Percentiles rank a stretch among this genome's conserved stretches.
Conservation (phyloP, 73 alveolate genomes). For the Blepharisma japonicum region DNA sequence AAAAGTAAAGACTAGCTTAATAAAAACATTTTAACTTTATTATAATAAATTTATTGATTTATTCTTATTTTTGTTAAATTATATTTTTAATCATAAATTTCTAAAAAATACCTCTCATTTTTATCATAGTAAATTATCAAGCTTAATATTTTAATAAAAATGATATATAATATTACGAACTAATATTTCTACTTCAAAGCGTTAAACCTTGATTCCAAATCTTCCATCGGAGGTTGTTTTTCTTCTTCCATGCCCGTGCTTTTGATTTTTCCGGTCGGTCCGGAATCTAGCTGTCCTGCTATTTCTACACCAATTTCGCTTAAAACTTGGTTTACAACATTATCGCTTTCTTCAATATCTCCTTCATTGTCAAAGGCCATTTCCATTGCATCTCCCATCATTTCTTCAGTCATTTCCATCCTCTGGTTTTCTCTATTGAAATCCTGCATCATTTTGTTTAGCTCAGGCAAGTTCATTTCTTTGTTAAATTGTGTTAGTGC, state of each 20-base stretch:
- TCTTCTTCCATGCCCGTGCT: slow-evolving; percentile 6
- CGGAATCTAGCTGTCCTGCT: slow-evolving; percentile 25
- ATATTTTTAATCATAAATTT: too few species aligned
- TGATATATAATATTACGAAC: too few species aligned
- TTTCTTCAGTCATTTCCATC: slow-evolving; percentile 39
- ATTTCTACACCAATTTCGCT: slow-evolving; percentile 51
- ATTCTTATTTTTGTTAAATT: too few species aligned
- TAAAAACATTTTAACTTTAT: too few species aligned
- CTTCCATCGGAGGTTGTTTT: neutral
- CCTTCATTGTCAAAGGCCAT: slow-evolving; percentile 59
- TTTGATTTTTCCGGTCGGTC: neutral
- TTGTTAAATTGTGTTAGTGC: slow-evolving; percentile 47
- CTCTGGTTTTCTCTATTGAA: slow-evolving; percentile 33
- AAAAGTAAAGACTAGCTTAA: too few species aligned
- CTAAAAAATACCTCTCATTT: too few species aligned
- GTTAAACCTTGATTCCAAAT: too few species aligned
- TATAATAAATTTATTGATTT: too few species aligned
- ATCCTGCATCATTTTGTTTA: slow-evolving; percentile 44
- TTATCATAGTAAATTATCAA: too few species aligned
- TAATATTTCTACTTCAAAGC: too few species aligned
- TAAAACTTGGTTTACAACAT: slow-evolving; percentile 38
- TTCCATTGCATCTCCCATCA: slow-evolving; percentile 77
- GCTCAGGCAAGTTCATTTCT: slow-evolving; percentile 37
- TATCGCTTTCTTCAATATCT: slow-evolving; percentile 59
- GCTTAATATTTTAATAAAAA: too few species aligned